Percentiles rank a stretch among this genome's conserved stretches.
These are phyloP conservation scores for Nannochloropsis oceanica DNA, from an alignment of 108 stramenopile species.

Conservation along the genomic window DNA sequence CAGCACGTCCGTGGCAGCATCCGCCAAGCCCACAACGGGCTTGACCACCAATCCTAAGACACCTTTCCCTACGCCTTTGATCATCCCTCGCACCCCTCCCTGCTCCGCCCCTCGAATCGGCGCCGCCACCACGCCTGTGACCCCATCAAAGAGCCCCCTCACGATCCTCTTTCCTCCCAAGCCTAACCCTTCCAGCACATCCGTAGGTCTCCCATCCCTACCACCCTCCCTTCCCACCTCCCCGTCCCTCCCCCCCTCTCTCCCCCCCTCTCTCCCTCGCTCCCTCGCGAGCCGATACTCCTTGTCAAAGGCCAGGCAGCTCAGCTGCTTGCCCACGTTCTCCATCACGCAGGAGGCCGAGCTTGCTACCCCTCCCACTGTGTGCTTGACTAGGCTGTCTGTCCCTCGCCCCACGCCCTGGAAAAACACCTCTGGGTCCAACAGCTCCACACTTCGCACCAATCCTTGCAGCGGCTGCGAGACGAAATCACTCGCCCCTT, in stretches of 20 bases:
- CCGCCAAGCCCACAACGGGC: slow-evolving; percentile 75
- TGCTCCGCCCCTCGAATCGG: slow-evolving; percentile 64
- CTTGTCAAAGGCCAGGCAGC: slow-evolving; percentile 61
- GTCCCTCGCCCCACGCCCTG: slow-evolving; percentile 72
- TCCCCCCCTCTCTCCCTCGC: slow-evolving; percentile 51
- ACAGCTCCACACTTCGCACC: slow-evolving; percentile 45
- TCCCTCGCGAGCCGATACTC: slow-evolving; percentile 40
- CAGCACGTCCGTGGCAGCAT: slow-evolving; percentile 71
- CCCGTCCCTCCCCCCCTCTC: slow-evolving; percentile 20
- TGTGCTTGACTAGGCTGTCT: slow-evolving; percentile 57
- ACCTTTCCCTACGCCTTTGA: slow-evolving; percentile 49
- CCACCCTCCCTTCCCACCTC: slow-evolving; percentile 10
- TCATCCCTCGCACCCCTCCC: slow-evolving; percentile 61
- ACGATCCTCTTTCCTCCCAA: slow-evolving; percentile 37
- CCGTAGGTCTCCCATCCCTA: neutral
- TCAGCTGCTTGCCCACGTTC: slow-evolving; percentile 60
- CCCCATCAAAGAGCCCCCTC: neutral
- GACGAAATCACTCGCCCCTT: slow-evolving; percentile 57
- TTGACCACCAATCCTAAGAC: slow-evolving; percentile 69
- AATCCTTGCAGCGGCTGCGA: slow-evolving; percentile 61
- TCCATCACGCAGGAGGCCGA: slow-evolving; percentile 60
- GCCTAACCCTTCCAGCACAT: slow-evolving; percentile 51
- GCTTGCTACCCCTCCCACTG: slow-evolving; percentile 71
- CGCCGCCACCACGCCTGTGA: slow-evolving; percentile 40
- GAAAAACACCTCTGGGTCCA: slow-evolving; percentile 56